Evolutionary conservation across 345 rosid genomes (phyloP).

Genomic region (Pistacia integerrima): DNA sequence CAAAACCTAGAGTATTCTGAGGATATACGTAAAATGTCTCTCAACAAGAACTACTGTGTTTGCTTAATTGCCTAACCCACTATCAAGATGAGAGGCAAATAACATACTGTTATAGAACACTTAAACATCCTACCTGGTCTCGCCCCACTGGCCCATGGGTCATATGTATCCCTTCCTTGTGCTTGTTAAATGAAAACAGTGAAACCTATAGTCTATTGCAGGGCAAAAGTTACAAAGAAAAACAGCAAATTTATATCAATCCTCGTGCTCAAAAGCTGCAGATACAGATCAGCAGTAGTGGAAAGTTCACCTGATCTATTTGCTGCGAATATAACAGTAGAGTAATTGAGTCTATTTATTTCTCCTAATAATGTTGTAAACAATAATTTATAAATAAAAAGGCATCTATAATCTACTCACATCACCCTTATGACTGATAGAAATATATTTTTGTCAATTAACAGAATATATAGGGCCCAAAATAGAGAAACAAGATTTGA

Average conservation of each 20-base stretch:
- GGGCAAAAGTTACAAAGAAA: neutral
- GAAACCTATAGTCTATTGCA: neutral
- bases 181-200: neutral
- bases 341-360: neutral
- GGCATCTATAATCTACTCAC: neutral
- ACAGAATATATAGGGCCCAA: neutral
- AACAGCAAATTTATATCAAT: neutral
- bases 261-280: neutral
- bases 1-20: too few species aligned
- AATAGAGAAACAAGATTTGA: conserved; percentile 3
- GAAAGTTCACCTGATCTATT: neutral
- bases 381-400: neutral
- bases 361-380: neutral
- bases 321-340: neutral
- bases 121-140: neutral
- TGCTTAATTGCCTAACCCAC: neutral
- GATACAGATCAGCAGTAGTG: neutral
- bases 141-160: neutral
- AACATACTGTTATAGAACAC: neutral
- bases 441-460: neutral
- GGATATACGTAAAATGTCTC: too few species aligned
- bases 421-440: neutral
- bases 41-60: too few species aligned
- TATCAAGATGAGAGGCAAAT: neutral
- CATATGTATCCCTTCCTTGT: neutral